phyloP scores from a whole-genome alignment of 2,329 filamentous ascomycete species.

The Trichoderma pleuroti region DNA sequence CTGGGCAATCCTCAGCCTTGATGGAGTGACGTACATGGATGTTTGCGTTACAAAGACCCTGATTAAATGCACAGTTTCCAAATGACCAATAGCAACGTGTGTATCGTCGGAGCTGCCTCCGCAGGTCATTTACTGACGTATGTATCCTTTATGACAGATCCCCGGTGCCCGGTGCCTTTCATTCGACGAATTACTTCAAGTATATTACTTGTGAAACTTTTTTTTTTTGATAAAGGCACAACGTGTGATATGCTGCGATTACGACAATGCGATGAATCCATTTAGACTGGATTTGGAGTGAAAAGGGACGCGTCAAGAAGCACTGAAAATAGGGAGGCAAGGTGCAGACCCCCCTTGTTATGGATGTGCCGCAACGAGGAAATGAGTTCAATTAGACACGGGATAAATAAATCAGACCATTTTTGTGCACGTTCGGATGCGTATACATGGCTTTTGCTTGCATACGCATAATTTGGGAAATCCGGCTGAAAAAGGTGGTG shows the following conservation, averaged over 20 bases:
- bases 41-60: neutral
- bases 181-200: neutral
- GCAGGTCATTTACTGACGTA: neutral
- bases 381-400: neutral
- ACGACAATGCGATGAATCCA: neutral
- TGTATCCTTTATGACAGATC: neutral
- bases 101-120: neutral
- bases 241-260: neutral
- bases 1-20: neutral
- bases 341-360: neutral
- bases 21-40: constrained; percentile 5
- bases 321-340: neutral
- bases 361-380: neutral
- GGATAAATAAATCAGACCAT: neutral
- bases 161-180: neutral
- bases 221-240: neutral
- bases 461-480: neutral
- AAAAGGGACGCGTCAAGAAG: neutral
- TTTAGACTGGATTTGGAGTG: neutral
- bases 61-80: neutral
- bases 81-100: neutral
- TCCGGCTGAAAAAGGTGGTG: neutral
- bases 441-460: neutral
- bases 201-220: neutral
- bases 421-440: neutral